phyloP scores from a whole-genome alignment of 306 rosid genomes.

The Albizia julibrissin region DNA sequence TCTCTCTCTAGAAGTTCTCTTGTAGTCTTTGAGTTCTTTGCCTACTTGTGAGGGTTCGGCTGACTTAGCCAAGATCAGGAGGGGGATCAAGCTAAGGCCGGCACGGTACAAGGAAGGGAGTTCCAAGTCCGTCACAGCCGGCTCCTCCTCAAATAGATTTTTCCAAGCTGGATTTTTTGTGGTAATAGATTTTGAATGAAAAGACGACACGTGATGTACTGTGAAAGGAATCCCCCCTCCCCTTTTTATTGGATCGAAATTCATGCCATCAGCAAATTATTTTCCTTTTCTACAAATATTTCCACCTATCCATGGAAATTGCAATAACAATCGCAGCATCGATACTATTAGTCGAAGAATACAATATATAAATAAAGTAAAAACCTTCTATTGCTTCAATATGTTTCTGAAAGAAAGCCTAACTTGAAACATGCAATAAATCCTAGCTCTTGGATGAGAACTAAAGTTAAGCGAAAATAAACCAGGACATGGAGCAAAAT shows the following conservation, averaged over 20 bases:
- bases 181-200: background rate
- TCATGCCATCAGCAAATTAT: background rate
- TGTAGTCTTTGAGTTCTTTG: no score
- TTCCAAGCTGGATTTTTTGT: background rate
- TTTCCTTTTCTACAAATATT: background rate
- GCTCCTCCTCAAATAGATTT: background rate
- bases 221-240: no score
- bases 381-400: background rate
- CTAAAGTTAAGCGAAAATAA: background rate
- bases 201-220: background rate
- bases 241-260: background rate
- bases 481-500: background rate
- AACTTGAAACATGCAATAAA: background rate
- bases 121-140: no score
- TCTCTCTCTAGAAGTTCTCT: no score
- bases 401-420: background rate
- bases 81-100: no score
- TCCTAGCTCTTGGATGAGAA: background rate
- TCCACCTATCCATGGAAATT: background rate
- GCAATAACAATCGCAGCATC: background rate
- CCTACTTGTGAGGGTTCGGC: no score
- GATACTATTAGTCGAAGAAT: background rate
- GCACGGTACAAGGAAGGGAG: no score
- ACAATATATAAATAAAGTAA: background rate
- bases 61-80: no score